Percentiles rank a stretch among this genome's conserved stretches.
phyloP scores from a whole-genome alignment of 257 asterid species.

The Plantago ovata region DNA sequence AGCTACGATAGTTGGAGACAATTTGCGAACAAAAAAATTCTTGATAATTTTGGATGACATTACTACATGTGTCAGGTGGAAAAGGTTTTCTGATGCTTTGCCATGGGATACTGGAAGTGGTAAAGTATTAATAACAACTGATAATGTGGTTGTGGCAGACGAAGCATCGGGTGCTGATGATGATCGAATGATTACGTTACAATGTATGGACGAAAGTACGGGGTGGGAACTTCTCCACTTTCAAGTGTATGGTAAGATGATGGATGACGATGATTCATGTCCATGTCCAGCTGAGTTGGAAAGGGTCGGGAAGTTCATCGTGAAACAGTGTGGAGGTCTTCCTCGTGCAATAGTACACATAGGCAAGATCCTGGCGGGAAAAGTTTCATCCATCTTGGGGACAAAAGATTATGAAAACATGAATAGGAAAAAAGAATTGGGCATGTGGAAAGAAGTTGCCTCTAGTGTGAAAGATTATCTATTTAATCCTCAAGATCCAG shows the following conservation, averaged over 20 bases:
- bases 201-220: slow-evolving; percentile 14
- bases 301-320: slow-evolving; percentile 19
- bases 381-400: background rate
- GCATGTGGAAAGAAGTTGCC: slow-evolving; percentile 10
- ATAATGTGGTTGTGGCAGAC: slow-evolving; percentile 21
- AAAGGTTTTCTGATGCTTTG: too few relatives aligned
- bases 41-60: slow-evolving; percentile 36
- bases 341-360: slow-evolving; percentile 27
- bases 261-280: slow-evolving; percentile 6
- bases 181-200: slow-evolving; percentile 15
- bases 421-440: background rate
- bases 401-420: too few relatives aligned
- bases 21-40: slow-evolving; percentile 17
- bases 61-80: too few relatives aligned
- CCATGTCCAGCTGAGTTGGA: slow-evolving; percentile 13
- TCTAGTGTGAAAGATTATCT: background rate
- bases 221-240: slow-evolving; percentile 25
- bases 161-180: slow-evolving; percentile 12
- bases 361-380: slow-evolving; percentile 1
- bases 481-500: background rate
- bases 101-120: slow-evolving; percentile 20
- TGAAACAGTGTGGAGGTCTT: slow-evolving; percentile 24
- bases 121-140: slow-evolving; percentile 32
- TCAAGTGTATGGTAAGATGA: slow-evolving; percentile 23
- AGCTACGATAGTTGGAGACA: background rate